These are phyloP conservation scores for Ramaria sp. DNA, from an alignment of 768 basidiomycete species.

Conservation along the genomic window DNA sequence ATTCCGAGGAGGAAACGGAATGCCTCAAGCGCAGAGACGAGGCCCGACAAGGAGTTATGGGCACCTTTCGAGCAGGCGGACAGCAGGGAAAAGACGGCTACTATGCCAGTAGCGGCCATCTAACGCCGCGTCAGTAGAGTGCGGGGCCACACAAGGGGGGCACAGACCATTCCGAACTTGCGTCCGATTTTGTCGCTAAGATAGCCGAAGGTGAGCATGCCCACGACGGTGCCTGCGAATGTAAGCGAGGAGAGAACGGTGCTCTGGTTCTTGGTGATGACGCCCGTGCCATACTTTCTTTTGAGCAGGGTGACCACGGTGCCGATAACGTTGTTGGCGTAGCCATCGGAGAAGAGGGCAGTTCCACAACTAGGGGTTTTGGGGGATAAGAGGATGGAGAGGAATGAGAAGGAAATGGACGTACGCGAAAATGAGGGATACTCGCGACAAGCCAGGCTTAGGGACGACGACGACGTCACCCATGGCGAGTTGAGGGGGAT, in stretches of 20 bases:
- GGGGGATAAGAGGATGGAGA: not conserved
- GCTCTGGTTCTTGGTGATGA: conserved; percentile 39
- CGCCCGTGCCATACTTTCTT: conserved; percentile 54
- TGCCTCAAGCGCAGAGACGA: conserved; percentile 68
- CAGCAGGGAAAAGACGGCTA: conserved; percentile 73
- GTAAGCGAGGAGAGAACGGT: conserved; percentile 55
- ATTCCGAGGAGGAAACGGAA: conserved; percentile 85
- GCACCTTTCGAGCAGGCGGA: conserved; percentile 79
- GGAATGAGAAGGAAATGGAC: not conserved
- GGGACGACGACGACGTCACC: too few relatives aligned
- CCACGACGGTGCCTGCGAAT: conserved; percentile 82
- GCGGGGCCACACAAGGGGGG: not conserved
- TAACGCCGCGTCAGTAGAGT: conserved; percentile 19
- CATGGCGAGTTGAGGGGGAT: too few relatives aligned
- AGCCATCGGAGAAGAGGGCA: conserved; percentile 81
- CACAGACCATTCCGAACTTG: conserved; percentile 76
- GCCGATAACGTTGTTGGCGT: conserved; percentile 74
- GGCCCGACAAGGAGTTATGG: conserved; percentile 53
- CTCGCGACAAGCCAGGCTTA: not conserved
- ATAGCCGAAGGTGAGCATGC: conserved; percentile 76
- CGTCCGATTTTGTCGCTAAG: conserved; percentile 77
- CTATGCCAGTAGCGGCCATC: conserved; percentile 78
- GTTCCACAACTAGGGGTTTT: conserved; percentile 72
- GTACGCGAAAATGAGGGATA: not conserved
- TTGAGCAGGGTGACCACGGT: conserved; percentile 49